Conservation (phyloP, 176 grass and related monocot genomes). For the Typha latifolia region DNA sequence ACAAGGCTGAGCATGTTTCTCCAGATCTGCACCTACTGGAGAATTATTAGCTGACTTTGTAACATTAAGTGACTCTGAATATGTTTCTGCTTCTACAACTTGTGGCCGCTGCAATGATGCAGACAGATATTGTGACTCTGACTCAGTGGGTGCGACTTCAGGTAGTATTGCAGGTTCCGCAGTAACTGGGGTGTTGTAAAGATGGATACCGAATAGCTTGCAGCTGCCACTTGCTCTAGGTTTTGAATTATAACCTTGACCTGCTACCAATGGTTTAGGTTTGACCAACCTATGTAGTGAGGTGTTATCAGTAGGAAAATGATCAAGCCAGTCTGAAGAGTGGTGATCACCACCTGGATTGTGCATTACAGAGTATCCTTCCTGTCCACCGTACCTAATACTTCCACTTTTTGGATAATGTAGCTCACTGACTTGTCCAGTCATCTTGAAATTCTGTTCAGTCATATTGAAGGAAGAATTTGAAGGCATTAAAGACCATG, state of each 20-base stretch:
- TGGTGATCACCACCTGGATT: slow-evolving; percentile 27
- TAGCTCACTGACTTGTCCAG: slow-evolving; percentile 23
- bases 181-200: slow-evolving; percentile 26
- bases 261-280: slow-evolving; percentile 33
- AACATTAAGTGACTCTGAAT: slow-evolving; percentile 28
- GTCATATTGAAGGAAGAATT: slow-evolving; percentile 30
- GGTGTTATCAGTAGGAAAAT: slow-evolving; percentile 30
- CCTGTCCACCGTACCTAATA: slow-evolving; percentile 29
- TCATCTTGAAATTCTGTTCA: slow-evolving; percentile 13
- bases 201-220: slow-evolving; percentile 66
- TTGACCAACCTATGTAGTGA: slow-evolving; percentile 23
- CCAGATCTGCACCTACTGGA: slow-evolving; percentile 7
- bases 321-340: slow-evolving; percentile 30
- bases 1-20: slow-evolving; percentile 29
- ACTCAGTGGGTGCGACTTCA: slow-evolving; percentile 25
- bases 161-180: slow-evolving; percentile 32
- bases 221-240: slow-evolving; percentile 33
- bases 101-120: slow-evolving; percentile 21
- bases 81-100: slow-evolving; percentile 24
- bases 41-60: slow-evolving; percentile 20
- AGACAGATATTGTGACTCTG: slow-evolving; percentile 8
- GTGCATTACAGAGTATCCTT: slow-evolving; percentile 16
- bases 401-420: slow-evolving; percentile 28
- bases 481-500: slow-evolving; percentile 48
- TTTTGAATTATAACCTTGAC: slow-evolving; percentile 43